Percentiles rank a stretch among this genome's conserved stretches.
phyloP scores from a whole-genome alignment of 106 monocot species.

The Chionographis japonica region DNA sequence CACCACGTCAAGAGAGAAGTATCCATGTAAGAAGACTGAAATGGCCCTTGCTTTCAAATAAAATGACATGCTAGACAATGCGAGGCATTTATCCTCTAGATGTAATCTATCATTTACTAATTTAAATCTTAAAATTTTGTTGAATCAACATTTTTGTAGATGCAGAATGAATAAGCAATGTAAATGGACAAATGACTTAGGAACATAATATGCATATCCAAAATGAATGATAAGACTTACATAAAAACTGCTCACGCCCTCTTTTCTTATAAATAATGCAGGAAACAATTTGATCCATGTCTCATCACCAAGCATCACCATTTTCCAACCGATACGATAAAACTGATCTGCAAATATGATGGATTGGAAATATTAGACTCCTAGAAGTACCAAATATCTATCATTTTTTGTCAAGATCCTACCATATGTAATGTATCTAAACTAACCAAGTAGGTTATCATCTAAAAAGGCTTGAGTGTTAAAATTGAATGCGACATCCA shows the following conservation, averaged over 20 bases:
- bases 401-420: neutral
- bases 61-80: too few relatives aligned
- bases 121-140: too few relatives aligned
- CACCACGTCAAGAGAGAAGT: too few relatives aligned
- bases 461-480: slow-evolving; percentile 86
- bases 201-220: neutral
- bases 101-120: too few relatives aligned
- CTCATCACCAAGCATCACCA: slow-evolving; percentile 96
- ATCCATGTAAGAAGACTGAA: too few relatives aligned
- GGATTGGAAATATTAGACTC: neutral
- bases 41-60: too few relatives aligned
- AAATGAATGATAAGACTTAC: slow-evolving; percentile 42
- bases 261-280: slow-evolving; percentile 75
- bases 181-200: neutral
- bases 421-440: neutral
- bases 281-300: slow-evolving; percentile 99
- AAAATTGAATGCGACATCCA: slow-evolving; percentile 96
- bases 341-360: slow-evolving; percentile 67
- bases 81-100: too few relatives aligned
- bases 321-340: slow-evolving; percentile 67
- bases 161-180: neutral
- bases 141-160: too few relatives aligned
- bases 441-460: slow-evolving; percentile 91
- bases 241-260: slow-evolving; percentile 98
- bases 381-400: neutral